Evolutionary conservation across 805 yeast genomes (phyloP).

Genomic region (Yamadazyma philogaea): DNA sequence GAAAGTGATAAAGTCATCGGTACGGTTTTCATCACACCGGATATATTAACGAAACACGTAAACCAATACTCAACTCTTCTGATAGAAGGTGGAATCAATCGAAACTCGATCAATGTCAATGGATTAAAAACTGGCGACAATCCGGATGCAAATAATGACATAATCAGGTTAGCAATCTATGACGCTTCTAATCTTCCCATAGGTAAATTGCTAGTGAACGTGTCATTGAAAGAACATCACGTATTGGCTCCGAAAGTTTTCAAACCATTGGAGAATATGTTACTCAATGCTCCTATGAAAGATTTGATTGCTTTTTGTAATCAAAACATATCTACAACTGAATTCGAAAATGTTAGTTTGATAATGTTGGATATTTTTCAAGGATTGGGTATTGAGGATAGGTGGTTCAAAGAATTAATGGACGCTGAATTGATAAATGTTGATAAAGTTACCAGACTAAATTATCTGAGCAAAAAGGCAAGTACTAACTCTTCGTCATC

Average conservation of each 20-base stretch:
- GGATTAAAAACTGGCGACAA: conserved; percentile 12
- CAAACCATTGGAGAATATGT: conserved; percentile 58
- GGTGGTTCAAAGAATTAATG: conserved; percentile 70
- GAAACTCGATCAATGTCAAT: conserved; percentile 22
- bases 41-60: conserved; percentile 39
- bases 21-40: conserved; percentile 52
- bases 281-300: conserved; percentile 50
- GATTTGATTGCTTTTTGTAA: conserved; percentile 51
- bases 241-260: conserved; percentile 61
- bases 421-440: conserved; percentile 58
- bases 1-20: conserved; percentile 47
- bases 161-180: conserved; percentile 45
- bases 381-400: conserved; percentile 60
- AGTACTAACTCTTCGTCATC: conserved; percentile 18
- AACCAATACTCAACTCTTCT: conserved; percentile 33
- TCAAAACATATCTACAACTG: conserved; percentile 33
- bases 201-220: conserved; percentile 56
- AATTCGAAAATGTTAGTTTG: conserved; percentile 53
- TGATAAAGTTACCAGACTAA: conserved; percentile 43
- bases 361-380: conserved; percentile 74
- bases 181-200: conserved; percentile 42
- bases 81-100: conserved; percentile 21
- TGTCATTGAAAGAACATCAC: conserved; percentile 50
- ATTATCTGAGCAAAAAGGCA: conserved; percentile 28
- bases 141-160: conserved; percentile 24